Base-by-base conservation (phyloP, 129 eudicot species). In the Silybum marianum region DNA sequence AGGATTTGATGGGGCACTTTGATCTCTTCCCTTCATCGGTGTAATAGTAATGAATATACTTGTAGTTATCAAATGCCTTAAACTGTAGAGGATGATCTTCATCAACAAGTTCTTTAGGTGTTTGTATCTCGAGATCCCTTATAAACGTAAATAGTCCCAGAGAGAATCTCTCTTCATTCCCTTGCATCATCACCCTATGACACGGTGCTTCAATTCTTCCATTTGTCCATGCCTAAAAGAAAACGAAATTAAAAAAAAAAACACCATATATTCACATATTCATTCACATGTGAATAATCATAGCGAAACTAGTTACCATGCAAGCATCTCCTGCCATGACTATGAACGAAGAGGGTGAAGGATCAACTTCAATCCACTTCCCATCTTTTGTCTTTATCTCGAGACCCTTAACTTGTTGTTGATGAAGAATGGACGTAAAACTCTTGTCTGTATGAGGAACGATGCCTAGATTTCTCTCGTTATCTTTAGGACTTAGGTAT, bases 291-390 rank as follows among this genome's bases (percentile, higher is more conserved):
- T 10, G 19, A 12, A 26, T 24, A 63, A 26, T 8, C 9, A 14
- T 36, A 30, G 2, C 24, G 18, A 22, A 1, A 26, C 24, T 10
- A 32, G 16, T 3, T 21, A 88, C 92, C 89, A 72, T 85, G 84
- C 88, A 87, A 70, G 88, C 91, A 42, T 91, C 96, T 8, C 96
- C 96, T 6, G 93, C 93, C 86, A 91, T 87, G 87, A 91, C 87
- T 25, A 87, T 62, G 71, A 87, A 89, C 18, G 90, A 83, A 51
- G 86, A 81, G n/a, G 91, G 90, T 7, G 84, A 81, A 77, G 90
- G 92, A 81, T 89, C 85, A 66, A 85, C 80, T 40, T 42, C 74
- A 4, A 89, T 87, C 96, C 96, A 91, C 3, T 85, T 48, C 24
- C 85, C 96, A 9, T 87, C 75, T 24, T 84, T 87, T 28, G 88